Evolutionary conservation across 129 eudicot genomes (phyloP).

Genomic region (Centella asiatica): DNA sequence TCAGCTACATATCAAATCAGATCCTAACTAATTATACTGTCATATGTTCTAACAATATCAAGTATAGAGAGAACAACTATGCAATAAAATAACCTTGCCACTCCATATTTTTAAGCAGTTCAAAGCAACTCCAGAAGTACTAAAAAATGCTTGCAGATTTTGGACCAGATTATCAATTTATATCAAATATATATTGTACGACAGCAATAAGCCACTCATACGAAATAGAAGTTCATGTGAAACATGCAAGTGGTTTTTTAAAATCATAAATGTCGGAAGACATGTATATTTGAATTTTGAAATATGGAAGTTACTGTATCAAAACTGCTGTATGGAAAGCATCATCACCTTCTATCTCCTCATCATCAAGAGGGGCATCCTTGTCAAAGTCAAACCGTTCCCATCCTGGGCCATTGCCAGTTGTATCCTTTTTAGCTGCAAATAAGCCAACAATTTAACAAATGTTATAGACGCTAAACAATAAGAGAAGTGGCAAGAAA

Average conservation of each 20-base stretch:
- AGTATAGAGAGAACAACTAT: neutral
- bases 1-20: no score
- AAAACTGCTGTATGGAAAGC: neutral
- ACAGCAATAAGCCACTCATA: neutral
- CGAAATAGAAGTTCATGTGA: neutral
- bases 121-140: neutral
- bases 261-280: no score
- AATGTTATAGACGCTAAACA: neutral
- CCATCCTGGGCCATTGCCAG: constrained; percentile 82
- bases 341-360: constrained; percentile 73
- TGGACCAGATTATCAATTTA: neutral
- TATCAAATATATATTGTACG: no score
- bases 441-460: neutral
- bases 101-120: neutral
- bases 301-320: neutral
- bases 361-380: constrained; percentile 95
- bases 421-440: constrained; percentile 76
- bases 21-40: no score
- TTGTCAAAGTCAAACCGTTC: constrained; percentile 92
- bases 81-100: neutral
- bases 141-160: neutral
- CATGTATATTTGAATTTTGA: no score
- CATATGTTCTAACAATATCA: no score
- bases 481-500: neutral
- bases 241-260: neutral